Evolutionary conservation across 2,329 filamentous ascomycete species (phyloP).

Genomic region (Hypoxylon sp.): DNA sequence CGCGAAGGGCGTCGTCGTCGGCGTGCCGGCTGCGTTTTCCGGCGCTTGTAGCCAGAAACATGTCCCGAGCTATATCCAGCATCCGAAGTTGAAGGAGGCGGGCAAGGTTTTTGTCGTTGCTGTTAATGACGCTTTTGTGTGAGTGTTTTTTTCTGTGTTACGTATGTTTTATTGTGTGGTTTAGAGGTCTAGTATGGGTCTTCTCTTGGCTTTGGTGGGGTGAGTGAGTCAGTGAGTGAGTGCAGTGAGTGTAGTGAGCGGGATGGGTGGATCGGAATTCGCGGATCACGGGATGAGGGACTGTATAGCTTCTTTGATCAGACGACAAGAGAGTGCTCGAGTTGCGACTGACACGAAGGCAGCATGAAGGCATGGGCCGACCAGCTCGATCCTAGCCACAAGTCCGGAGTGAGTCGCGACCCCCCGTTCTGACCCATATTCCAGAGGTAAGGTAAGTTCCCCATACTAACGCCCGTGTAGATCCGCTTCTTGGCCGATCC

Average conservation of each 20-base stretch:
- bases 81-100: slow-evolving; percentile 81
- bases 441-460: too few species aligned
- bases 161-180: slow-evolving; percentile 17
- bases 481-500: slow-evolving; percentile 93
- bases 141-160: slow-evolving; percentile 58
- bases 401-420: slow-evolving; percentile 77
- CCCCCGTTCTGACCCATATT: background rate
- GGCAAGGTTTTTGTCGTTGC: slow-evolving; percentile 91
- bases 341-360: slow-evolving; percentile 17
- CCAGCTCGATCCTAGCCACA: slow-evolving; percentile 79
- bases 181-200: background rate
- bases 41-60: slow-evolving; percentile 74
- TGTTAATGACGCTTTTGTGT: slow-evolving; percentile 97
- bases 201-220: background rate
- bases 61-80: slow-evolving; percentile 88
- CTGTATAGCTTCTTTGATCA: background rate
- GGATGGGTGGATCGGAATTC: background rate
- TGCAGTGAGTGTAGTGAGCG: background rate
- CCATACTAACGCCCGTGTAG: slow-evolving; percentile 59
- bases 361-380: slow-evolving; percentile 93
- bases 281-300: background rate
- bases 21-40: slow-evolving; percentile 84
- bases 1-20: slow-evolving; percentile 85
- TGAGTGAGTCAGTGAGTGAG: too few species aligned
- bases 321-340: background rate